Base-by-base conservation (phyloP, 768 basidiomycete genomes). In the Mycena pura region DNA sequence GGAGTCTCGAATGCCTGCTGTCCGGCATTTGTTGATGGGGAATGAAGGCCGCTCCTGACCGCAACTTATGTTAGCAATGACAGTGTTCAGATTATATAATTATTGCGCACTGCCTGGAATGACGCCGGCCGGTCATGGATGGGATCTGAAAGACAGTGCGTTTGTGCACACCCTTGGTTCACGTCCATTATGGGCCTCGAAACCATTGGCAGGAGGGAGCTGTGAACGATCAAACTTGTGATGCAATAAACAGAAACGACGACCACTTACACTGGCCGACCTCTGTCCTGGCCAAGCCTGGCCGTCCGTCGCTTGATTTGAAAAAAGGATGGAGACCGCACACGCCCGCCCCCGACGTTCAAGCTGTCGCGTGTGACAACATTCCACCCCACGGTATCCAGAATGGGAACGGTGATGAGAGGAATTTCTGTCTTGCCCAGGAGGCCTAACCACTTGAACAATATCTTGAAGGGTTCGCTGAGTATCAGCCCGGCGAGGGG, bases 291-390 rank as follows among this genome's bases (percentile, higher is more conserved):
- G 45, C 77, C 83, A 24, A 83, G 72, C 54, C 83, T 82, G n/a
- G 84, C 83, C 5, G 81, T 81, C 39, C 93, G 85, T 61, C 90
- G 92, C 80, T 91, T 93, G 70, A 86, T 80, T n/a, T n/a, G n/a
- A 38, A 96, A 92, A 68, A 95, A 91, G 4, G 90, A 90, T 2
- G 93, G 94, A 5, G 91, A 89, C 32, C 92, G 86, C 44, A 95
- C 75, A 58, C 96, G 89, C n/a, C 89, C 96, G 32, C 96, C 96
- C 52, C 95, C 91, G 46, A 96, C 78, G 54, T 80, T 78, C 51
- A 99, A 84, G 72, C 96, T 95, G 74, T 98, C 94, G 57, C 89
- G 88, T 40, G 87, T 84, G 54, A 97, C 87, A 2, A 94, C 95
- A 31, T 89, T 87, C 91, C 92, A 92, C 32, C 83, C 81, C 62